Base-by-base conservation (phyloP, 2,329 filamentous ascomycete genomes). In the Clarireedia homoeocarpa region DNA sequence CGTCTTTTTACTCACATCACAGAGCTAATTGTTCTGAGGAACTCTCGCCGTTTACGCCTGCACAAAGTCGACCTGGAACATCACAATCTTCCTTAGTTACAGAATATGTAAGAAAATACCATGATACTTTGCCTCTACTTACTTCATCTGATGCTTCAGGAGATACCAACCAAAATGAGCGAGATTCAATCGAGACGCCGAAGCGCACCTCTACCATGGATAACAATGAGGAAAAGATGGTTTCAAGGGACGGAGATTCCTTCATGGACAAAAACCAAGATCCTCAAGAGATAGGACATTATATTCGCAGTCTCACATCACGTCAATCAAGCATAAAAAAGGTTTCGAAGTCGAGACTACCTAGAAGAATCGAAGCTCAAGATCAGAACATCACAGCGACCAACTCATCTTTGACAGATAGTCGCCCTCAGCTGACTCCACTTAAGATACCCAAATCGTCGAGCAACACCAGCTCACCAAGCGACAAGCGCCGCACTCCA, bases 21-120 rank as follows among this genome's bases (percentile, higher is more conserved):
- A 7, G 12, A 7, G 26, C 12, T 9, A n/a, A 34, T 6, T 20
- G 30, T 34, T 6, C 23, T 5, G 30, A 47, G 17, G 44, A 44
- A 2, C n/a, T 14, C 7, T 44, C 20, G 17, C 9, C 26, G 12
- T 20, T 46, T 23, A 23, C 23, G 5, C n/a, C 20, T 14, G 5
- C 7, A 3, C n/a, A 26, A 4, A 14, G 12, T 26, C 27, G 24
- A 38, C 39, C 39, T 30, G 53, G 24, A 42, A 47, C 44, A 44
- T 56, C 48, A 9, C 48, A 50, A 3, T 50, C 44, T 52, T 56
- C 48, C 6, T 44, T 38, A 14, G 24, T 56, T 26, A 15, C 26
- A 27, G 48, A 42, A 2, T 23, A 52, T 20, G 40, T 42, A 15
- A 53, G 48, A 24, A 23, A 46, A 7, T 47, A 56, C 42, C 54